Evolutionary conservation across 164 flowering plant genomes (phyloP), one percentile per base, ranked within the genome.

Genomic region (Paratinospora sagittata): DNA sequence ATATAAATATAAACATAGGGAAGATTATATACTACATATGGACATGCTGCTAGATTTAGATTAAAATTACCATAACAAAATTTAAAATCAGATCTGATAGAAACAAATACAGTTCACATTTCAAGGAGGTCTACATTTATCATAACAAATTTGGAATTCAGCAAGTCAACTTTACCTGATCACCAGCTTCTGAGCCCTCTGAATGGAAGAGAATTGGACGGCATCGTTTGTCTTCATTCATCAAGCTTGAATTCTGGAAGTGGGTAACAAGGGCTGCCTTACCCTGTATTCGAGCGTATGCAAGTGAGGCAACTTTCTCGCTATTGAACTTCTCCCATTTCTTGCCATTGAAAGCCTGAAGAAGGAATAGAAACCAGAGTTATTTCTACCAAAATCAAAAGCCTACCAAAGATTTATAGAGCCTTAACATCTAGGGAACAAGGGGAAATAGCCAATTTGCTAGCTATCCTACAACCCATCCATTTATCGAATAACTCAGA

Each of bases 291-390:
- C 99, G 85, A 73, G 99, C 99, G 84, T 91, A 96, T 55, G 99
- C 99, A 83, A 96, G 76, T 10, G 92, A 88, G 71, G 99, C 98
- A 69, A 95, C 98, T 78, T 95, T 95, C 76, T 95, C 99, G 74
- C 99, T 95, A 49, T 95, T 95, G 68, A 95, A 95, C 82, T 92
- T 95, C 84, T 95, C 99, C 99, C 99, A 95, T 71, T 84, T 92
- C 84, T 91, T 93, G 41, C 98, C 98, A 80, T 95, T 84, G 78
- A 95, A 90, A 63, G 93, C 93, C 99, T 95, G 82, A 76, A 79
- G 3, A 73, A 67, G n/a, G 14, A 67, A 13, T 36, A 52, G 63
- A 68, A 27, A 61, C 26, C 65, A 45, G n/a, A 11, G 55, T 76
- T 36, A 57, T 27, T 11, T 34, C 39, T 8, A 14, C 58, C 57